Evolutionary conservation across 805 yeast species (phyloP), one percentile per base, ranked within the genome.

Genomic region (Brettanomyces anomalus): DNA sequence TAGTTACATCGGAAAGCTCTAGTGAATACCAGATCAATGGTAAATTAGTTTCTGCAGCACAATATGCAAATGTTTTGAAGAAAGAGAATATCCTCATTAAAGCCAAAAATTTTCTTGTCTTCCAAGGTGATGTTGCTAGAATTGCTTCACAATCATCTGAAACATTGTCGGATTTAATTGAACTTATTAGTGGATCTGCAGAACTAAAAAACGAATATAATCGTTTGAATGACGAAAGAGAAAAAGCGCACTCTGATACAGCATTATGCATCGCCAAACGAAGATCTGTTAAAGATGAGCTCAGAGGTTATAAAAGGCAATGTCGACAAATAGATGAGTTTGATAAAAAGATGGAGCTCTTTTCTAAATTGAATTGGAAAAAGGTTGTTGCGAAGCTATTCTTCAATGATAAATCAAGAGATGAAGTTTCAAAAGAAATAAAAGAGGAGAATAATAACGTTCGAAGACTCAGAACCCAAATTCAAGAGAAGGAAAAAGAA

Each of bases 41-140:
- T 33, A 68, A 66, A 44, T 56, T 65, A 0, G 87, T 79, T 2
- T 70, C 83, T 10, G 82, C 83, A 7, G 60, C 68, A 33, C 81
- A 80, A 45, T 93, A 93, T 55, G 56, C 81, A 0, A 68, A 69
- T 39, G 69, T 79, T 2, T 70, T 93, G 55, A 85, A 82, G 50
- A 66, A 68, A 5, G 94, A 90, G 56, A 85, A 86, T 54, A 87
- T 90, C 43, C 65, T 89, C 46, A 83, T 88, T 50, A 86, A 84
- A 56, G 96, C 97, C 1, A 74, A 86, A 56, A 93, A 93, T 60
- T 90, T 90, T 54, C 65, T 93, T 46, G 97, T 93, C 6, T 88
- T 90, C 57, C 98, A 93, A 66, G 97, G 98, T 46, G 97, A 90
- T 57, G 95, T 93, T 40, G 97, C 90, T 59, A 83, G 80, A 52